Evolutionary conservation across 129 eudicot genomes (phyloP), one percentile per base, ranked within the genome.

Genomic region (Flaveria bidentis): DNA sequence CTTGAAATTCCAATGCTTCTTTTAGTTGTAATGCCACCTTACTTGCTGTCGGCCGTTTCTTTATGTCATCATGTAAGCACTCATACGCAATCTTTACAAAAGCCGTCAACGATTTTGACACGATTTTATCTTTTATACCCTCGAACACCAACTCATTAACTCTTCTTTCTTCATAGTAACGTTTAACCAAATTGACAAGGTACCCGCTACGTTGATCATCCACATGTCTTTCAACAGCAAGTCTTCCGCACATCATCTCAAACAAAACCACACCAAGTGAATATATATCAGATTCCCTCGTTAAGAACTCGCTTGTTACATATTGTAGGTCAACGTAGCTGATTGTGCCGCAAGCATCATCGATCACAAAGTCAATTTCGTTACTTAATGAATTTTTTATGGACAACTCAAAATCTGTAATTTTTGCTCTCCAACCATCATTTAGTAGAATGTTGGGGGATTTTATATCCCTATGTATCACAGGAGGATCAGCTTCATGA

Each of bases 381-480:
- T 8, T 15, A 30, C 36, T 30, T 14, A 33, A 0, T 64, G 69
- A 9, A 33, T 14, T 8, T 30, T 0, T 64, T 2, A 2, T 33
- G 47, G 69, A 64, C 5, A 15, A 1, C 22, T 2, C 69, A 28
- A 63, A 63, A 33, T 16, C 23, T 16, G 12, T 0, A 30, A 64
- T 14, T 64, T 64, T 64, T 33, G 69, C 0, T 12, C n/a, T 16
- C 69, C 69, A 64, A 33, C 36, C 23, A 1, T 6, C 6, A 8
- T 15, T 30, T 26, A 62, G 68, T 14, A 62, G 68, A 62, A 62
- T 28, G 68, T 62, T 28, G 20, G 4, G 0, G 20, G 69, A 36
- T 64, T 64, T 64, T 64, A 64, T 33, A 33, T 33, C 69, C 47
- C 23, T 64, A 15, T 64, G 69, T 33, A 64, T 64, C 69, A 64